Percentiles rank a stretch among this genome's conserved stretches.
Evolutionary conservation across 805 yeast species (phyloP).

Genomic region (Pichia exigua): DNA sequence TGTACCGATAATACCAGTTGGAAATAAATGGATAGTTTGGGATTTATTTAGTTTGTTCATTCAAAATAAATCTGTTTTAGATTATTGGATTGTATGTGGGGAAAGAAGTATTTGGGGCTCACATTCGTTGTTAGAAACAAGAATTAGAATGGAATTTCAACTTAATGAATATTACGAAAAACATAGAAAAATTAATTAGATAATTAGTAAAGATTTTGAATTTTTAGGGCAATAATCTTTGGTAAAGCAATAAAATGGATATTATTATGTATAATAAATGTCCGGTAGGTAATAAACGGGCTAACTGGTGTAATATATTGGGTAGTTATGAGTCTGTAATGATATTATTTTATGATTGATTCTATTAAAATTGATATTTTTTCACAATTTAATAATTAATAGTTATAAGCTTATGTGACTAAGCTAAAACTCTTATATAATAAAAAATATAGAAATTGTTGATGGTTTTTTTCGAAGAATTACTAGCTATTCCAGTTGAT

Average conservation of each 20-base stretch:
- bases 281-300: background rate
- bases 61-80: constrained; percentile 59
- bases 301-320: background rate
- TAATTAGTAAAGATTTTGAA: background rate
- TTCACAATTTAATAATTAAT: too few species aligned
- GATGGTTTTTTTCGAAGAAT: too few species aligned
- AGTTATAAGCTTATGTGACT: too few species aligned
- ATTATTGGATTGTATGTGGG: constrained; percentile 86
- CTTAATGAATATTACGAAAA: constrained; percentile 62
- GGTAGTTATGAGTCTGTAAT: too few species aligned
- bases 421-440: too few species aligned
- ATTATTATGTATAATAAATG: background rate
- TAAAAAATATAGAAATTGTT: too few species aligned
- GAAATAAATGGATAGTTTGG: constrained; percentile 52
- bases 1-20: constrained; percentile 83
- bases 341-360: too few species aligned
- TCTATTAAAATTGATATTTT: too few species aligned
- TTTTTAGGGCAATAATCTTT: background rate
- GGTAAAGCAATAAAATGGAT: background rate
- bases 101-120: constrained; percentile 93
- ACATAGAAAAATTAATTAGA: constrained; percentile 16
- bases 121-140: constrained; percentile 71
- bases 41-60: constrained; percentile 75
- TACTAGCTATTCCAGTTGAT: too few species aligned
- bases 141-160: constrained; percentile 86